Evolutionary conservation across 1,139 yeast genomes (phyloP).

Genomic region (Tardiomyces depauwii): DNA sequence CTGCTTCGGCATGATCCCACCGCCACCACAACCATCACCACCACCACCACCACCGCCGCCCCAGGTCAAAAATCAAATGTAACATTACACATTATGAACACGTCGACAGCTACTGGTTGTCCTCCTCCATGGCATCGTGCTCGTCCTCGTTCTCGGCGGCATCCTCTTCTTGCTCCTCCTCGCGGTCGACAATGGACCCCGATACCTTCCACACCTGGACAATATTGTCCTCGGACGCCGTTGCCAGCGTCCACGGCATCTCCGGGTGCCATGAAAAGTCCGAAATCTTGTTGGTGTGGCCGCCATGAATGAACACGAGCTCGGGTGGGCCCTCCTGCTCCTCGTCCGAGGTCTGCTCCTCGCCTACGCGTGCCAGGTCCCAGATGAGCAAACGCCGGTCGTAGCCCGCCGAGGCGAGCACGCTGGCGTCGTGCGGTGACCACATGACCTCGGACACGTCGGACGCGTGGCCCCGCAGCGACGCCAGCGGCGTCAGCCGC

Average conservation of each 20-base stretch:
- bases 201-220: constrained; percentile 64
- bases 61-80: no score
- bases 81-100: no score
- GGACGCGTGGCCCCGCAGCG: constrained; percentile 41
- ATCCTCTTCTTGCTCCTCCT: neutral
- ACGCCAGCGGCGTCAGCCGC: constrained; percentile 23
- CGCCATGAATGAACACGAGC: constrained; percentile 67
- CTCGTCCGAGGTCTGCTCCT: constrained; percentile 30
- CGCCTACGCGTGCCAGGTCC: constrained; percentile 42
- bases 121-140: constrained; percentile 27
- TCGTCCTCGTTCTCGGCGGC: constrained; percentile 26
- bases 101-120: constrained; percentile 8
- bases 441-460: constrained; percentile 65
- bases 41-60: no score
- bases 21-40: no score
- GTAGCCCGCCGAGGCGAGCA: constrained; percentile 62
- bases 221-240: constrained; percentile 80
- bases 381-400: constrained; percentile 69
- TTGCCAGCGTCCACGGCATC: constrained; percentile 66
- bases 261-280: constrained; percentile 83
- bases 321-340: constrained; percentile 36
- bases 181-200: neutral
- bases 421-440: constrained; percentile 54
- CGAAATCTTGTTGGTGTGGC: constrained; percentile 81
- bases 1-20: no score